Conservation (phyloP, 257 asterid species). For the Solanum dulcamara region DNA sequence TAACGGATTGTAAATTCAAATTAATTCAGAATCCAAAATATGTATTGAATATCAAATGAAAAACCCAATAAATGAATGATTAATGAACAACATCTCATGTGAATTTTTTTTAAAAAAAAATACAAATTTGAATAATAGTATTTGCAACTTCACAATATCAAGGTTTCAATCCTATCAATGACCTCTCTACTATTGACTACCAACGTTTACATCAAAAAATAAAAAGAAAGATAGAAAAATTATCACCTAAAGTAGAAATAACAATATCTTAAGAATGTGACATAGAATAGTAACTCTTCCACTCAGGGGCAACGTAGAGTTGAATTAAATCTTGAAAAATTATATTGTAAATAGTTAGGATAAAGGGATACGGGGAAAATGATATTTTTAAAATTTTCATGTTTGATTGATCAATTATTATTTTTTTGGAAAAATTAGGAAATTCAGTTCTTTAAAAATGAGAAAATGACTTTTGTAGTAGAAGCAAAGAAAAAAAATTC, state of each 20-base stretch:
- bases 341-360: neutral
- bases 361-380: neutral
- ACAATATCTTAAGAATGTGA: neutral
- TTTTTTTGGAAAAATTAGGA: no score
- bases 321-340: neutral
- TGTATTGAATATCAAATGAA: neutral
- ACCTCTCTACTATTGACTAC: neutral
- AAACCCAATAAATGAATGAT: no score
- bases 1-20: neutral
- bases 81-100: no score
- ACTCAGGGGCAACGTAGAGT: neutral
- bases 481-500: no score
- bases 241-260: neutral
- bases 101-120: neutral
- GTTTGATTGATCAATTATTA: neutral
- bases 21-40: neutral
- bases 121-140: neutral
- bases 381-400: no score
- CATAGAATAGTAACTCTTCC: slow-evolving; percentile 2
- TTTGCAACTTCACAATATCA: no score
- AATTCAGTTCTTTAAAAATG: no score
- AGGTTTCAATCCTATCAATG: neutral
- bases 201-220: neutral
- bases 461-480: no score
- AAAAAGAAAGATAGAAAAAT: neutral